Base-by-base conservation (phyloP, 2,329 filamentous ascomycete genomes). In the Neospermospora avenae region DNA sequence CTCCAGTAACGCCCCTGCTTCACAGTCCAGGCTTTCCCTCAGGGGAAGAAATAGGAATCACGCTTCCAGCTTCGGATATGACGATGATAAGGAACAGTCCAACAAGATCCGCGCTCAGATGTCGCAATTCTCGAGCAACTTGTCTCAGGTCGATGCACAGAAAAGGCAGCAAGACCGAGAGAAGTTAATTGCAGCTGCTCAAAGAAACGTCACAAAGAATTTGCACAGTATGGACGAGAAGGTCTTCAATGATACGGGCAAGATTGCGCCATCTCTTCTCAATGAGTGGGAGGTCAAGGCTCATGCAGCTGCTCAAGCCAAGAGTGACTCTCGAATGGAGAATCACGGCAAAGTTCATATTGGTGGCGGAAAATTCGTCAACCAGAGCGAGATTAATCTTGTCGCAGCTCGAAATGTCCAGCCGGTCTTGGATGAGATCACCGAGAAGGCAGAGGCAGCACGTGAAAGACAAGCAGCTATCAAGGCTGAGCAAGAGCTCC, bases 391-490 rank as follows among this genome's bases (percentile, higher is more conserved):
- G 51, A 85, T 97, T 16, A 86, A 97, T 64, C 85, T 84, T 5
- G 89, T 96, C 66, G 93, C 93, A 2, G 82, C 85, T 13, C 84
- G 82, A 48, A 85, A 87, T 66, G 83, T 97, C 16, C 90, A 93
- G 72, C 93, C 93, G 4, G 85, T 95, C 0, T 74, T 97, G 5
- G 88, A 96, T 66, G 90, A 96, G 65, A 95, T 97, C 63, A 86
- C 87, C 56, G 86, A 90, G 55, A 90, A 87, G 70, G 90, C 90
- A 0, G 88, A 92, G 70, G 80, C 81, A 63, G 87, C 91, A 71
- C 80, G 84, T 41, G 89, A 88, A 52, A 81, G 86, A 61, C 81
- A 89, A 62, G 79, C 86, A 49, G 83, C 86, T 65, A 74, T 83
- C 11, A 81, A 82, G 44, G 72, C 85, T 18, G 88, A 91, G 61